A percentile compares a stretch with the other conserved stretches of the same genome.
These are phyloP conservation scores for Penicillium sumatraense DNA, from an alignment of 2,329 filamentous ascomycete species.

Conservation along the genomic window DNA sequence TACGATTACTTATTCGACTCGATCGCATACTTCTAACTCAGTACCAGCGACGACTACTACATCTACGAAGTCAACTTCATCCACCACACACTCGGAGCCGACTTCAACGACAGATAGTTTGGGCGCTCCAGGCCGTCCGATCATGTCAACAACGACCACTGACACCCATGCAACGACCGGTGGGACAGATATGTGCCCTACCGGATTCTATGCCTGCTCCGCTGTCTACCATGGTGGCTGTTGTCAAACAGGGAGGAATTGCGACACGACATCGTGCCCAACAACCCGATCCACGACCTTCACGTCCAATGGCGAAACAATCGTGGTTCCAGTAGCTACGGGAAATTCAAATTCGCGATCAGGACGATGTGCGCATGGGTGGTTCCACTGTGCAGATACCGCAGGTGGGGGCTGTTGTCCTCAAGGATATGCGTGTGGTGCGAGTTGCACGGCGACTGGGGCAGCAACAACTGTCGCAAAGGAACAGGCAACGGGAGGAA, in stretches of 20 bases:
- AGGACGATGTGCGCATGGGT: conserved; percentile 73
- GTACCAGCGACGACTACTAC: conserved; percentile 29
- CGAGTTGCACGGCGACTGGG: conserved; percentile 68
- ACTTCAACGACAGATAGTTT: conserved; percentile 35
- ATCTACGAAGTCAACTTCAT: conserved; percentile 40
- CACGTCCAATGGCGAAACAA: conserved; percentile 66
- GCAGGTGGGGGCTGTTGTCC: conserved; percentile 83
- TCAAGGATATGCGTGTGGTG: conserved; percentile 73
- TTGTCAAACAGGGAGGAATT: conserved; percentile 86
- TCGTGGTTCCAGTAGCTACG: conserved; percentile 65
- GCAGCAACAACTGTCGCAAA: conserved; percentile 59
- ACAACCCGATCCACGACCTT: conserved; percentile 69
- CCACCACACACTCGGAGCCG: background rate
- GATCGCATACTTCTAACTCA: conserved; percentile 27
- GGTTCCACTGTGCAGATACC: conserved; percentile 72
- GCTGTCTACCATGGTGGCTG: conserved; percentile 82
- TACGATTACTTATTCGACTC: conserved; percentile 36
- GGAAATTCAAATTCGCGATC: conserved; percentile 37
- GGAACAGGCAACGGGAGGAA: conserved; percentile 29
- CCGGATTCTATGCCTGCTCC: conserved; percentile 88
- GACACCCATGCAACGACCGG: conserved; percentile 34
- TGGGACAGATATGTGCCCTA: conserved; percentile 67
- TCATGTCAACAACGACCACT: conserved; percentile 31
- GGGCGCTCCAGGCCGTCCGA: conserved; percentile 44
- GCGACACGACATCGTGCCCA: conserved; percentile 79